Percentiles rank a stretch among this genome's conserved stretches.
These are phyloP conservation scores for Fusarium sp. DNA, from an alignment of 2,329 filamentous ascomycete species.

Conservation along the genomic window DNA sequence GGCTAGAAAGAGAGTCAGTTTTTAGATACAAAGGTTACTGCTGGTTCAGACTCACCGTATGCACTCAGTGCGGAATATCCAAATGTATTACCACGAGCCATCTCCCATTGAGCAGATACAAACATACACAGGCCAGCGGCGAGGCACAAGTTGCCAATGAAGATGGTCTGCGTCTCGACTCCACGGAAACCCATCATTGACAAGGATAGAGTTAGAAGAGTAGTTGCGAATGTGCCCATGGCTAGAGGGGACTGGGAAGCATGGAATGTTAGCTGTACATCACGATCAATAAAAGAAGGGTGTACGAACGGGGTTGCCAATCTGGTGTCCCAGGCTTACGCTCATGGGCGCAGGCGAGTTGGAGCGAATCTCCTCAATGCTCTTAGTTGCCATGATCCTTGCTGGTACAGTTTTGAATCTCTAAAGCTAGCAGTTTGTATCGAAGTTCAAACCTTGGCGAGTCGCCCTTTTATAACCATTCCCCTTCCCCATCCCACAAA, in stretches of 20 bases:
- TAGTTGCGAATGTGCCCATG: conserved; percentile 49
- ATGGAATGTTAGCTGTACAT: not conserved
- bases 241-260: conserved; percentile 34
- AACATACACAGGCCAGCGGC: conserved; percentile 46
- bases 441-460: conserved; percentile 12
- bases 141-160: conserved; percentile 48
- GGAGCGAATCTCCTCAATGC: conserved; percentile 20
- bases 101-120: conserved; percentile 47
- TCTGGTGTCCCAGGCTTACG: not conserved
- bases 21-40: accelerated
- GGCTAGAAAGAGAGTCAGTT: conserved; percentile 2
- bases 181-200: conserved; percentile 48
- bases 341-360: conserved; percentile 2
- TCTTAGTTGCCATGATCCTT: conserved; percentile 7
- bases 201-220: conserved; percentile 43
- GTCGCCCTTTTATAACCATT: conserved; percentile 9
- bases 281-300: not conserved
- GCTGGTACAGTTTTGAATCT: not conserved
- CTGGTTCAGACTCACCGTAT: conserved; percentile 30
- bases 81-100: conserved; percentile 46
- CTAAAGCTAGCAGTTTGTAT: not conserved
- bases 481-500: not conserved
- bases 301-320: conserved; percentile 27
- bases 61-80: conserved; percentile 46
- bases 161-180: conserved; percentile 45